Percentiles rank a stretch among this genome's conserved stretches.
Conservation (phyloP, 345 rosid genomes). For the Brassica rapa region DNA sequence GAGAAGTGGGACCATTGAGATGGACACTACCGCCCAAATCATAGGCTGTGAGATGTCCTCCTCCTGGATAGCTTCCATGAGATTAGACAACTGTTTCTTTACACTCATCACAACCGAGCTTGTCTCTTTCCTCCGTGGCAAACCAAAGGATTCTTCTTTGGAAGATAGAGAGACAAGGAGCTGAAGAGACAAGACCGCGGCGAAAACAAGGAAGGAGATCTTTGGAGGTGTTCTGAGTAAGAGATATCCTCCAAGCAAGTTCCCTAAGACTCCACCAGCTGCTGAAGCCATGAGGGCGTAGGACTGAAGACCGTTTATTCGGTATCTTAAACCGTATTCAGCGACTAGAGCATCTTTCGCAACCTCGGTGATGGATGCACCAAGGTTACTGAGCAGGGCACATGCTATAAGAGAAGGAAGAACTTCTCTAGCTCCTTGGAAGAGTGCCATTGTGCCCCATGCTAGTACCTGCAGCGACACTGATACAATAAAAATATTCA, state of each 20-base stretch:
- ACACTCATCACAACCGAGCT: constrained; percentile 49
- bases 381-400: constrained; percentile 74
- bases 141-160: constrained; percentile 60
- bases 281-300: constrained; percentile 90
- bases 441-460: constrained; percentile 77
- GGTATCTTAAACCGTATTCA: constrained; percentile 69
- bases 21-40: constrained; percentile 70
- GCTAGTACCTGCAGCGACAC: constrained; percentile 74
- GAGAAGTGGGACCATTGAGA: constrained; percentile 65
- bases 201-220: constrained; percentile 59
- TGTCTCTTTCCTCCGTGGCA: constrained; percentile 40
- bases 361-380: constrained; percentile 85
- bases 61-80: constrained; percentile 53
- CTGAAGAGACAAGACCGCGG: constrained; percentile 57
- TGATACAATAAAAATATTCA: constrained; percentile 42
- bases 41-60: constrained; percentile 61
- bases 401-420: constrained; percentile 68
- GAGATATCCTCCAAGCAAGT: constrained; percentile 73
- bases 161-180: constrained; percentile 52
- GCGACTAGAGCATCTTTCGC: constrained; percentile 90
- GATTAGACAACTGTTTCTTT: constrained; percentile 55
- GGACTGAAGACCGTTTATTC: constrained; percentile 59
- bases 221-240: constrained; percentile 51
- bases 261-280: constrained; percentile 78
- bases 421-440: constrained; percentile 56